phyloP scores from a whole-genome alignment of 1,284 basidiomycete species.

The Heterobasidion occidentale region DNA sequence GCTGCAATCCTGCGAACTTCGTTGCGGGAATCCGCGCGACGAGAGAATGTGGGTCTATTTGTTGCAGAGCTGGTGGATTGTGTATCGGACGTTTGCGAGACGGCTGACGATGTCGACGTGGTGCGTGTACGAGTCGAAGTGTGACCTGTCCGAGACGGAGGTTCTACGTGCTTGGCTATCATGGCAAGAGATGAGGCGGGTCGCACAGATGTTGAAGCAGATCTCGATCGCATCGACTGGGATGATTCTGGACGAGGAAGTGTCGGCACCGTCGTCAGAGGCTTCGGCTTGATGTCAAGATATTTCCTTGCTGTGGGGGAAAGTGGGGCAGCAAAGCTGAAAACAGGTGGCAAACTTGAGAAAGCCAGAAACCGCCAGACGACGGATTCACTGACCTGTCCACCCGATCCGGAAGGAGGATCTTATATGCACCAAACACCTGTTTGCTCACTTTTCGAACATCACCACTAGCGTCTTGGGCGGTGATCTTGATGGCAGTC shows the following conservation, averaged over 20 bases:
- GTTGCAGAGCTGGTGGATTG: background rate
- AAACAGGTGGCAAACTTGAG: slow-evolving; percentile 5
- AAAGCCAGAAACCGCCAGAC: background rate
- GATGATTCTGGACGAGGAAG: slow-evolving; percentile 23
- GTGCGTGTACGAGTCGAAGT: background rate
- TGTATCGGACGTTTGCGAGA: background rate
- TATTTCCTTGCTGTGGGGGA: slow-evolving; percentile 75
- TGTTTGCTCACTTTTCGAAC: slow-evolving; percentile 62
- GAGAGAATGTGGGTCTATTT: background rate
- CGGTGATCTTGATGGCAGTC: slow-evolving; percentile 56
- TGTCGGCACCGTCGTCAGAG: slow-evolving; percentile 11
- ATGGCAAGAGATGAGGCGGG: background rate
- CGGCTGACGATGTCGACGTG: background rate
- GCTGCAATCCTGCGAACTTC: background rate
- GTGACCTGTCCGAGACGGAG: background rate
- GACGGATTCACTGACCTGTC: slow-evolving; percentile 41
- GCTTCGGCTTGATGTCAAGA: slow-evolving; percentile 46
- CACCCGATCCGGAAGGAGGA: slow-evolving; percentile 59
- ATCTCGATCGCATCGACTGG: slow-evolving; percentile 14
- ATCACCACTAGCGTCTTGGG: slow-evolving; percentile 71
- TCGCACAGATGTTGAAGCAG: slow-evolving; percentile 4
- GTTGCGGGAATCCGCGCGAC: background rate
- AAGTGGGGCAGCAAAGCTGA: slow-evolving; percentile 66
- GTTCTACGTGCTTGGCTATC: background rate
- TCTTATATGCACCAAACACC: slow-evolving; percentile 71